A percentile compares a stretch with the other conserved stretches of the same genome.
These are phyloP conservation scores for Candolleomyces aberdarensis DNA, from an alignment of 768 basidiomycete species.

Conservation along the genomic window DNA sequence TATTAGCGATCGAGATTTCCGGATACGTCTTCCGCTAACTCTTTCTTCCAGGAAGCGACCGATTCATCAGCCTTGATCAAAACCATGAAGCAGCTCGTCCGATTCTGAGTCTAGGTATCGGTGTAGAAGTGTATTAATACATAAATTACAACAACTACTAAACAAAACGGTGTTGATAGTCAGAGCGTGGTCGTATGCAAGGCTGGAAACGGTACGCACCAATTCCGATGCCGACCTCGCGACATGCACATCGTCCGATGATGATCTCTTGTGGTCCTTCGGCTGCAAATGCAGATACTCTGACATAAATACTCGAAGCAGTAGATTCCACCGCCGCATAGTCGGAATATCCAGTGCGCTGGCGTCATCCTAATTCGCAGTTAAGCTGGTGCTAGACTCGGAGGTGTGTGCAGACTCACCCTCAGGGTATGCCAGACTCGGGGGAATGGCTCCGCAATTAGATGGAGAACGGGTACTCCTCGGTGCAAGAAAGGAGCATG, in stretches of 20 bases:
- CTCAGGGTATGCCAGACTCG: slow-evolving; percentile 79
- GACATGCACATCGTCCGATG: background rate
- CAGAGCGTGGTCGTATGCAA: background rate
- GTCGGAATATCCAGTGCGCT: slow-evolving; percentile 81
- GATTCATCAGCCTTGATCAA: slow-evolving; percentile 34
- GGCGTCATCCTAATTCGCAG: slow-evolving; percentile 72
- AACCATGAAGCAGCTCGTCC: slow-evolving; percentile 30
- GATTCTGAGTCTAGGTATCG: background rate
- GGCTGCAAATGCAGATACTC: slow-evolving; percentile 83
- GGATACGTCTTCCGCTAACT: background rate
- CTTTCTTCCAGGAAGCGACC: slow-evolving; percentile 23
- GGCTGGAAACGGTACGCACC: background rate
- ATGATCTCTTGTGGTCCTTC: slow-evolving; percentile 18
- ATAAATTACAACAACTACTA: slow-evolving; percentile 1
- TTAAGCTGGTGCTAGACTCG: background rate
- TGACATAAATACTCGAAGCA: slow-evolving; percentile 82
- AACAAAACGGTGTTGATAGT: background rate
- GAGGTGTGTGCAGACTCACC: slow-evolving; percentile 40
- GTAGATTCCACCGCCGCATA: slow-evolving; percentile 85
- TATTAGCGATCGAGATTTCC: background rate
- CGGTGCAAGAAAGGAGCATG: slow-evolving; percentile 83
- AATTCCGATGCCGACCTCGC: slow-evolving; percentile 8
- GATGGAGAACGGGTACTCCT: slow-evolving; percentile 86
- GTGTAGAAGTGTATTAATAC: background rate
- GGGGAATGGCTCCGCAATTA: slow-evolving; percentile 90